These are phyloP conservation scores for Fusarium poae DNA, from an alignment of 2,329 filamentous ascomycete genomes.

Conservation along the genomic window DNA sequence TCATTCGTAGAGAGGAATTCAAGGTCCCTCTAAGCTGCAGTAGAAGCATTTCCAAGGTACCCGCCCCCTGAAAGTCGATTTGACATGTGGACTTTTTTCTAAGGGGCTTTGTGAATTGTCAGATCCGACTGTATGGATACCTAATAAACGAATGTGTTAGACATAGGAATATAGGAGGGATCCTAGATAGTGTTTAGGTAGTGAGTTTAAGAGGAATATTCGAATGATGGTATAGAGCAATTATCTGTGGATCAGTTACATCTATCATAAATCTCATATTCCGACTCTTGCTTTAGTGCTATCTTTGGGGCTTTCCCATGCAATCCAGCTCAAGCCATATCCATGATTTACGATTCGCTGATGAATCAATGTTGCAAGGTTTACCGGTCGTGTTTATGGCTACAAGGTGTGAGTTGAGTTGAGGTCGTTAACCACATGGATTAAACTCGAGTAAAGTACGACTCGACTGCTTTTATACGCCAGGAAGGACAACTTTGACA, in stretches of 20 bases:
- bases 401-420: neutral
- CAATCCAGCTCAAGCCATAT: neutral
- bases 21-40: conserved; percentile 5
- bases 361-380: neutral
- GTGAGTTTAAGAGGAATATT: neutral
- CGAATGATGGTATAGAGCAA: neutral
- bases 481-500: neutral
- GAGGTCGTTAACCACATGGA: neutral
- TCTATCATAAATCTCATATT: too few species aligned
- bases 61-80: conserved; percentile 36
- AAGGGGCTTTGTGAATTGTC: conserved; percentile 5
- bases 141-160: neutral
- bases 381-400: neutral
- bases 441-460: conserved; percentile 3
- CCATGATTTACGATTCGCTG: neutral
- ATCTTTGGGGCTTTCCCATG: neutral
- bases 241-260: neutral
- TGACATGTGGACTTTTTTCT: conserved; percentile 19
- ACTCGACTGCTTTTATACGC: neutral
- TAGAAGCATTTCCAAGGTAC: conserved; percentile 19
- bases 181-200: neutral
- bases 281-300: neutral
- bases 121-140: neutral
- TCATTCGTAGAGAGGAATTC: conserved; percentile 23
- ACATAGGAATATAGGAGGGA: neutral